phyloP scores from a whole-genome alignment of 441 rosid genomes.

The Theobroma grandiflorum region DNA sequence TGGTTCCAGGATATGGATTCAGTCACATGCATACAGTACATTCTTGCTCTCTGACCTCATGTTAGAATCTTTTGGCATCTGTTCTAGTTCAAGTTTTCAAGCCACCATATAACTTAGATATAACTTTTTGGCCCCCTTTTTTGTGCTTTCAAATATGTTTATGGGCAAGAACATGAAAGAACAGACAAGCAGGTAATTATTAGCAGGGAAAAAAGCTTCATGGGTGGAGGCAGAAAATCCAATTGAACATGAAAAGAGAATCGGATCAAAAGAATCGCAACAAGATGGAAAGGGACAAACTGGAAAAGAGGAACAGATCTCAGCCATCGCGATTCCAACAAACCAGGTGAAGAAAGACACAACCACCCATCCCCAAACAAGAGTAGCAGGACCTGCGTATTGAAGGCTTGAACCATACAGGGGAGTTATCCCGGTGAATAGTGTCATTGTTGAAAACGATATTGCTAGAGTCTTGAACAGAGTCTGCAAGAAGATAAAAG shows the following conservation, averaged over 20 bases:
- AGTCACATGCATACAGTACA: neutral
- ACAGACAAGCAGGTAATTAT: neutral
- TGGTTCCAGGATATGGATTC: neutral
- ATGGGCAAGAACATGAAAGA: neutral
- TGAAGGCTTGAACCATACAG: conserved; percentile 63
- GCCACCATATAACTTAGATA: neutral
- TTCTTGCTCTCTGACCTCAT: neutral
- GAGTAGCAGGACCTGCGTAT: conserved; percentile 64
- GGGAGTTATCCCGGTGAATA: conserved; percentile 67
- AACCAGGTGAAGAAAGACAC: conserved; percentile 74
- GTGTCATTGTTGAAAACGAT: conserved; percentile 69
- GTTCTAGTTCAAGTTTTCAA: neutral
- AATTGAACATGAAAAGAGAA: neutral
- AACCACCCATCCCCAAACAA: conserved; percentile 74
- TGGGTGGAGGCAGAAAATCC: neutral
- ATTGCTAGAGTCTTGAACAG: conserved; percentile 69
- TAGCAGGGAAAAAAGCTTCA: neutral
- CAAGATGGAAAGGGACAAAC: conserved; percentile 34
- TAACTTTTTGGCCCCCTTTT: neutral
- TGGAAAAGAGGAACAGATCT: conserved; percentile 76
- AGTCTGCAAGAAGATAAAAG: conserved; percentile 44
- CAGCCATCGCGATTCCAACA: conserved; percentile 73
- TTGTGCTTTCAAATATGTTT: neutral
- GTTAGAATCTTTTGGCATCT: neutral
- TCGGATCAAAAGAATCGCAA: neutral